phyloP scores from a whole-genome alignment of 129 eudicot species.

The Pulicaria dysenterica region DNA sequence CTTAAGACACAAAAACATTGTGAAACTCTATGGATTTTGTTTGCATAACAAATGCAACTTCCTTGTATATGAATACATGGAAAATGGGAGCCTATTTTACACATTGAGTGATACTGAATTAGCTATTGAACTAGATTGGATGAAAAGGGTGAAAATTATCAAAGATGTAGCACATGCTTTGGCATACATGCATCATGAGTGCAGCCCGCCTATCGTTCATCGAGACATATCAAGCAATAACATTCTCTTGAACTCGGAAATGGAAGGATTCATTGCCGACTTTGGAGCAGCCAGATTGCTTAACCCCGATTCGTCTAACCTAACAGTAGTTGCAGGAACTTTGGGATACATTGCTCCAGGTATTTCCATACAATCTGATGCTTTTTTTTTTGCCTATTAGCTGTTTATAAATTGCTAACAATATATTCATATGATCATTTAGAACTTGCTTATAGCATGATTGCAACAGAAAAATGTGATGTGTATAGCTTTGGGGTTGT shows the following conservation, averaged over 20 bases:
- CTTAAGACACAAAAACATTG: conserved; percentile 32
- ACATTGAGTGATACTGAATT: conserved; percentile 9
- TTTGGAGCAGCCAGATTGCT: conserved; percentile 6
- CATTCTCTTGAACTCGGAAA: conserved; percentile 10
- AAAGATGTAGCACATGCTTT: too few relatives aligned
- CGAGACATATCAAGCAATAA: conserved; percentile 20
- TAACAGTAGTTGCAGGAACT: conserved; percentile 10
- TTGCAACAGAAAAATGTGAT: conserved; percentile 16
- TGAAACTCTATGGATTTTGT: conserved; percentile 40
- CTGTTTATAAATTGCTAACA: neutral
- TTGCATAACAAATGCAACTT: conserved; percentile 35
- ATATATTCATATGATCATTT: neutral
- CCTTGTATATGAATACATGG: conserved; percentile 46
- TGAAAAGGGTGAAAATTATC: neutral
- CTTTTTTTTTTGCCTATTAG: neutral
- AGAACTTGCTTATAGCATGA: conserved; percentile 24
- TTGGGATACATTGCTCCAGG: conserved; percentile 26
- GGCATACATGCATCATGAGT: conserved; percentile 25
- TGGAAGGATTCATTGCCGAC: conserved; percentile 24
- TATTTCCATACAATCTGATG: neutral
- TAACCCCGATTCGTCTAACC: conserved; percentile 23
- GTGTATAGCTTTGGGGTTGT: conserved; percentile 32
- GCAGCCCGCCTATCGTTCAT: conserved; percentile 15
- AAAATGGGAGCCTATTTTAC: conserved; percentile 43
- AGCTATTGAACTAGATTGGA: conserved; percentile 17